A percentile compares a stretch with the other conserved stretches of the same genome.
Evolutionary conservation across 495 filamentous ascomycete genomes (phyloP).

Genomic region (Aspergillus ostianus): DNA sequence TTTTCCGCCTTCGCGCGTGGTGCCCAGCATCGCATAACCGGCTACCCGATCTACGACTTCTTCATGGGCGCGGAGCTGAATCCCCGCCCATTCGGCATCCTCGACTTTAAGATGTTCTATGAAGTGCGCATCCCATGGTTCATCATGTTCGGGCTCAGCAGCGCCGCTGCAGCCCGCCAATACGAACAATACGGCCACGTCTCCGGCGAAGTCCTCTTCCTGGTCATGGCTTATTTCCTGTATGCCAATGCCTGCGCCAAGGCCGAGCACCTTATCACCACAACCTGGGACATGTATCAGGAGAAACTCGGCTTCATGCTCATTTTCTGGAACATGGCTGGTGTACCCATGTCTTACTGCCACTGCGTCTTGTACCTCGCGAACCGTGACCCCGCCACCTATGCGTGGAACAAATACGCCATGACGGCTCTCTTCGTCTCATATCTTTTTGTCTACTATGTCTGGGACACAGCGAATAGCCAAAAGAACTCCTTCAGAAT

Average conservation of each 20-base stretch:
- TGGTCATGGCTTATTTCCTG: conserved; percentile 89
- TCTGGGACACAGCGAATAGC: conserved; percentile 88
- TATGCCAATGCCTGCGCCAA: conserved; percentile 97
- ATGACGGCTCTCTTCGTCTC: conserved; percentile 63
- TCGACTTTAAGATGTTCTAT: conserved; percentile 99
- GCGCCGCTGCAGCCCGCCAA: conserved; percentile 78
- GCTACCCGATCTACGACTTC: conserved; percentile 90
- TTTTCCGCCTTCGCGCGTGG: conserved; percentile 77
- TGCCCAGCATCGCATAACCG: conserved; percentile 87
- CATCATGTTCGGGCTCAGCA: conserved; percentile 78
- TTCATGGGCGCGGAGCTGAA: conserved; percentile 99
- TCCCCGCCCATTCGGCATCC: conserved; percentile 85
- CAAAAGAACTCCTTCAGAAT: conserved; percentile 96
- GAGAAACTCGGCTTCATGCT: conserved; percentile 99
- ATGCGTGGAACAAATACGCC: conserved; percentile 70
- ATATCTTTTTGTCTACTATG: conserved; percentile 86
- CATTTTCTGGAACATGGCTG: conserved; percentile 98
- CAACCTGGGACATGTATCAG: conserved; percentile 98
- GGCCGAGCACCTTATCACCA: conserved; percentile 90
- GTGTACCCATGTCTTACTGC: conserved; percentile 94
- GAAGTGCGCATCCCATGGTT: conserved; percentile 97
- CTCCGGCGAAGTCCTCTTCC: conserved; percentile 81
- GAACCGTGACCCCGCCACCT: conserved; percentile 78
- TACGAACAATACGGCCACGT: conserved; percentile 91
- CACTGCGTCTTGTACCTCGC: conserved; percentile 94